phyloP scores from a whole-genome alignment of 352 stramenopile genomes.

The Phytophthora sansomeana region DNA sequence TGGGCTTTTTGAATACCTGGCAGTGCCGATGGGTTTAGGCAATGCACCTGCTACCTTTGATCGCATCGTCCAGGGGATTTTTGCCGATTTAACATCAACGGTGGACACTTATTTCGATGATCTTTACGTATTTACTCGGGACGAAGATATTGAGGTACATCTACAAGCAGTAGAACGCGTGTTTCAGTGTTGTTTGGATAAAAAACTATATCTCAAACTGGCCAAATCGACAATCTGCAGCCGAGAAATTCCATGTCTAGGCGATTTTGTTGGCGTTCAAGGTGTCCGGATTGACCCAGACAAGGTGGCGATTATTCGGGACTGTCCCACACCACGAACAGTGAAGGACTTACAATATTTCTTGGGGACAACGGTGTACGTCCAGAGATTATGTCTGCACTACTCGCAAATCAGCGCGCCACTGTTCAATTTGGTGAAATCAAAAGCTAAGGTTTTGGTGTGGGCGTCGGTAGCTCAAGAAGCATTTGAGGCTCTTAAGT shows the following conservation, averaged over 20 bases:
- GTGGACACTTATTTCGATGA: slow-evolving; percentile 12
- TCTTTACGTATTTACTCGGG: slow-evolving; percentile 5
- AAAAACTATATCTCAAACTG: slow-evolving; percentile 7
- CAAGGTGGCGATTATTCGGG: slow-evolving; percentile 3
- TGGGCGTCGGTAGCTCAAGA: neutral
- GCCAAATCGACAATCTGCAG: slow-evolving; percentile 10
- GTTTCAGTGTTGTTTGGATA: neutral
- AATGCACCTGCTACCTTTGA: slow-evolving; percentile 8
- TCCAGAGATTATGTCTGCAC: neutral
- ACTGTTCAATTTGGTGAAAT: slow-evolving; percentile 12
- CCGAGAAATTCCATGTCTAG: slow-evolving; percentile 6
- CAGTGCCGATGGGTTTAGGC: neutral
- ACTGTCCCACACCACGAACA: neutral
- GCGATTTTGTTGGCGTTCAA: slow-evolving; percentile 4
- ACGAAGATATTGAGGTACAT: slow-evolving; percentile 1
- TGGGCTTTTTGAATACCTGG: slow-evolving; percentile 1
- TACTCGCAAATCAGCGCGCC: slow-evolving; percentile 9
- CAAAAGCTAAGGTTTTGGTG: slow-evolving; percentile 1
- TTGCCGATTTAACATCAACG: neutral
- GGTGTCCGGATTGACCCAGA: slow-evolving; percentile 13
- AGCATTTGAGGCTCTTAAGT: slow-evolving; percentile 7
- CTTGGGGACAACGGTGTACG: slow-evolving; percentile 1
- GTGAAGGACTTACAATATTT: slow-evolving; percentile 10
- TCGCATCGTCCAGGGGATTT: neutral
- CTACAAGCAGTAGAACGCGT: neutral